phyloP scores from a whole-genome alignment of 306 rosid species.

The Nissolia schottii region DNA sequence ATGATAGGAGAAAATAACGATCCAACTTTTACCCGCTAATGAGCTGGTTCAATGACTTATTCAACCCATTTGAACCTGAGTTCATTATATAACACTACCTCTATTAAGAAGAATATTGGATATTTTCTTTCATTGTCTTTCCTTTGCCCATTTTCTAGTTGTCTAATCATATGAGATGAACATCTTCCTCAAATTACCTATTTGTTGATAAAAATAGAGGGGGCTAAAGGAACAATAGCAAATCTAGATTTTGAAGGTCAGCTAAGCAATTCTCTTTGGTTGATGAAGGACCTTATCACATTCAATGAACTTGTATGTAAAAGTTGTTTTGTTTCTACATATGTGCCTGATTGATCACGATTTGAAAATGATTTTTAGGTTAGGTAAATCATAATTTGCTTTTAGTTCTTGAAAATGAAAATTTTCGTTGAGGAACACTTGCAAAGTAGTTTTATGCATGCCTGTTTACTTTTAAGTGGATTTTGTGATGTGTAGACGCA shows the following conservation, averaged over 20 bases:
- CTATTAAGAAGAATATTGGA: not conserved
- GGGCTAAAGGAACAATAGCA: not conserved
- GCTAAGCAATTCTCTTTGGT: not conserved
- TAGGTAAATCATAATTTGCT: not conserved
- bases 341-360: not conserved
- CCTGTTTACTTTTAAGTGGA: not conserved
- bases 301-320: not conserved
- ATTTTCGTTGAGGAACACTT: not conserved
- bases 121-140: not conserved
- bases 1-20: too few relatives aligned
- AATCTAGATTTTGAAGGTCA: not conserved
- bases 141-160: not conserved
- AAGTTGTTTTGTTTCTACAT: not conserved
- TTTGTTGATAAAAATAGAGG: not conserved
- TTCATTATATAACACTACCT: not conserved
- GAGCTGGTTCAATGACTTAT: too few relatives aligned
- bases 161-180: not conserved
- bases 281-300: not conserved
- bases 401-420: not conserved
- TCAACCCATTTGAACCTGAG: too few relatives aligned
- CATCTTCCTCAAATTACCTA: not conserved
- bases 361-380: not conserved
- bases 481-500: not conserved
- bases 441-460: not conserved
- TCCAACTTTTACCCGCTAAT: too few relatives aligned